phyloP scores from a whole-genome alignment of 163 green algal genomes.

The Chloromonas sp. region DNA sequence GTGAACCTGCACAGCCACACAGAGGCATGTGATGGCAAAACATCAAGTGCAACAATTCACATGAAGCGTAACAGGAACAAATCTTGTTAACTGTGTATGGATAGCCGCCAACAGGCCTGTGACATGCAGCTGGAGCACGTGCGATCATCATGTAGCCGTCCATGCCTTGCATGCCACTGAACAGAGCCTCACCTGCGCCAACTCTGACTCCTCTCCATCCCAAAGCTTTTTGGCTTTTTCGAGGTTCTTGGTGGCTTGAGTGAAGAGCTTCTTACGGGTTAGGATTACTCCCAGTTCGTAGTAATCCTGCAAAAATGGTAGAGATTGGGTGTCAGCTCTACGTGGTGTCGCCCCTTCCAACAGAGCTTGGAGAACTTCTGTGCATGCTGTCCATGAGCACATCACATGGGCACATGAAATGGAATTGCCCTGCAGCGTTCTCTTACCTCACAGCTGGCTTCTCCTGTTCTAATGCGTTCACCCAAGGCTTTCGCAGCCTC shows the following conservation, averaged over 20 bases:
- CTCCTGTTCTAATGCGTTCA: conserved; percentile 78
- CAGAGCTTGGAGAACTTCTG: too few species aligned
- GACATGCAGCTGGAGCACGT: too few species aligned
- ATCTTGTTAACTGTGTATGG: too few species aligned
- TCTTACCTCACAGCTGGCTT: conserved; percentile 72
- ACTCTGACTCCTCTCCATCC: conserved; percentile 86
- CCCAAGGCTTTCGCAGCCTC: conserved; percentile 91
- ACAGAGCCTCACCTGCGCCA: conserved; percentile 67
- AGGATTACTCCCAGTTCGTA: conserved; percentile 97
- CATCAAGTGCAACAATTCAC: too few species aligned
- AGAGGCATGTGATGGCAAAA: background rate
- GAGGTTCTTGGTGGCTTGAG: conserved; percentile 88
- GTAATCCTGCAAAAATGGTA: conserved; percentile 69
- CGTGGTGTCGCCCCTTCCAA: too few species aligned
- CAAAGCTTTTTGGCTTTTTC: conserved; percentile 88
- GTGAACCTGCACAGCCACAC: conserved; percentile 73
- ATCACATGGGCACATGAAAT: too few species aligned
- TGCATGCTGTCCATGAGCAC: too few species aligned
- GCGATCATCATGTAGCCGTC: too few species aligned
- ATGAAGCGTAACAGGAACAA: too few species aligned
- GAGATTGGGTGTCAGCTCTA: background rate
- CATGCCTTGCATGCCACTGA: too few species aligned
- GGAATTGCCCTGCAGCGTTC: too few species aligned
- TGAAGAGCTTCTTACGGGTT: conserved; percentile 95
- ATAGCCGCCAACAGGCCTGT: too few species aligned